A percentile compares a stretch with the other conserved stretches of the same genome.
Evolutionary conservation across 1,139 yeast species (phyloP).

Genomic region (Pichia sp.): DNA sequence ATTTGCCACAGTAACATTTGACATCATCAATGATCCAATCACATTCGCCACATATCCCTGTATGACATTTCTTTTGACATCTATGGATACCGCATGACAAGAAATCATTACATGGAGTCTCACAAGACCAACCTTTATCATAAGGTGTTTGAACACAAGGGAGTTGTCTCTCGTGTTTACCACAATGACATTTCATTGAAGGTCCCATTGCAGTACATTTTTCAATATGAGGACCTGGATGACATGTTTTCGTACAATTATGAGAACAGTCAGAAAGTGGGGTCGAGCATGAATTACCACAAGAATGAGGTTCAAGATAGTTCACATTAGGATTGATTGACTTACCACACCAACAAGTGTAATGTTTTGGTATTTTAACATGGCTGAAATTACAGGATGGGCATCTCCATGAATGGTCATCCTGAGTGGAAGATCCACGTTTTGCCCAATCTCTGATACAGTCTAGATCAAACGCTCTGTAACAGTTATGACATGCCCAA

Average conservation of each 20-base stretch:
- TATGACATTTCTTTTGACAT: slow-evolving; percentile 56
- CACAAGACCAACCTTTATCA: slow-evolving; percentile 61
- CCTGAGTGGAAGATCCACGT: slow-evolving; percentile 57
- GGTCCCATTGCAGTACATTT: slow-evolving; percentile 77
- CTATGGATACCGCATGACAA: slow-evolving; percentile 69
- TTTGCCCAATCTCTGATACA: slow-evolving; percentile 81
- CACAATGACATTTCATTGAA: slow-evolving; percentile 65
- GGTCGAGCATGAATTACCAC: slow-evolving; percentile 75
- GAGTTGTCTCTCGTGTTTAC: slow-evolving; percentile 54
- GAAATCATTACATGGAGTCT: slow-evolving; percentile 47
- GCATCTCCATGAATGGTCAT: slow-evolving; percentile 67
- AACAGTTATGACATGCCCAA: slow-evolving; percentile 72
- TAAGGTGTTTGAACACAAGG: slow-evolving; percentile 73
- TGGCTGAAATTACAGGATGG: slow-evolving; percentile 71
- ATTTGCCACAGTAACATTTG: slow-evolving; percentile 72
- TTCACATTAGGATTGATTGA: slow-evolving; percentile 58
- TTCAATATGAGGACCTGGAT: slow-evolving; percentile 82
- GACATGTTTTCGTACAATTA: slow-evolving; percentile 70
- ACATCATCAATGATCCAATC: slow-evolving; percentile 32
- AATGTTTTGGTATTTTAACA: slow-evolving; percentile 46
- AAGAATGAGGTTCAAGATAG: slow-evolving; percentile 68
- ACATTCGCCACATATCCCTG: slow-evolving; percentile 78
- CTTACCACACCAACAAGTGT: slow-evolving; percentile 91
- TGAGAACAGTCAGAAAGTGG: slow-evolving; percentile 54
- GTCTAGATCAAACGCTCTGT: slow-evolving; percentile 70